Conservation (phyloP, 768 basidiomycete genomes). For the Pleurotus giganteus region DNA sequence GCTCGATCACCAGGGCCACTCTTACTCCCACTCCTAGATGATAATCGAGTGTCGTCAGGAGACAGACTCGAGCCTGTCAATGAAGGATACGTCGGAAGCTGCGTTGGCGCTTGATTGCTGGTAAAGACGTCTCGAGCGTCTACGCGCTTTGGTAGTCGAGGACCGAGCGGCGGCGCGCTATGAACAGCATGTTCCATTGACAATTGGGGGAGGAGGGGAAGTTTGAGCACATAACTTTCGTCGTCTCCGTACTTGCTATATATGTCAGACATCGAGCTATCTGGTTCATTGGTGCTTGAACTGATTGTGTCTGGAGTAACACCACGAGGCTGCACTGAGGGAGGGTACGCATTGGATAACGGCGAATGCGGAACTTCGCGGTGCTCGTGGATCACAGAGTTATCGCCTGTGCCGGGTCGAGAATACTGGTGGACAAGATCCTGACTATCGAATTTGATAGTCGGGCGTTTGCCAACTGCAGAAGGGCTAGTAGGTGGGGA, state of each 20-base stretch:
- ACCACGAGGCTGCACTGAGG: constrained; percentile 18
- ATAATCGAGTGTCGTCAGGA: constrained; percentile 34
- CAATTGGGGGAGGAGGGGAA: constrained; percentile 30
- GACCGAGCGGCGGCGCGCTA: constrained; percentile 44
- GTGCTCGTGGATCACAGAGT: constrained; percentile 47
- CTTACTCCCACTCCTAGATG: constrained; percentile 29
- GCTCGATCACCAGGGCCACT: constrained; percentile 24
- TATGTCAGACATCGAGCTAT: constrained; percentile 7
- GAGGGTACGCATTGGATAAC: constrained; percentile 17
- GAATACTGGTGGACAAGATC: constrained; percentile 78
- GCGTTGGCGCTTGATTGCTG: constrained; percentile 17
- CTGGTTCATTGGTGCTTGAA: constrained; percentile 11
- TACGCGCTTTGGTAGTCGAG: constrained; percentile 28
- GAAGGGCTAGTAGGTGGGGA: constrained; percentile 25
- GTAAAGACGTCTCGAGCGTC: constrained; percentile 38
- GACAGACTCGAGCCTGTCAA: constrained; percentile 43
- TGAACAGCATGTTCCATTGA: constrained; percentile 32
- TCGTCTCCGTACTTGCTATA: not conserved
- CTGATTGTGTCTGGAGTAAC: constrained; percentile 15
- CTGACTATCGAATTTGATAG: constrained; percentile 76
- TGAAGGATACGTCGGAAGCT: constrained; percentile 43
- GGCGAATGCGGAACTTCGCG: constrained; percentile 39
- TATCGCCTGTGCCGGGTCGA: constrained; percentile 48
- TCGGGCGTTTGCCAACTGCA: constrained; percentile 40
- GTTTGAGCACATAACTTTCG: constrained; percentile 21